These are phyloP conservation scores for Hypericum androsaemum DNA, from an alignment of 345 rosid species.

Conservation along the genomic window DNA sequence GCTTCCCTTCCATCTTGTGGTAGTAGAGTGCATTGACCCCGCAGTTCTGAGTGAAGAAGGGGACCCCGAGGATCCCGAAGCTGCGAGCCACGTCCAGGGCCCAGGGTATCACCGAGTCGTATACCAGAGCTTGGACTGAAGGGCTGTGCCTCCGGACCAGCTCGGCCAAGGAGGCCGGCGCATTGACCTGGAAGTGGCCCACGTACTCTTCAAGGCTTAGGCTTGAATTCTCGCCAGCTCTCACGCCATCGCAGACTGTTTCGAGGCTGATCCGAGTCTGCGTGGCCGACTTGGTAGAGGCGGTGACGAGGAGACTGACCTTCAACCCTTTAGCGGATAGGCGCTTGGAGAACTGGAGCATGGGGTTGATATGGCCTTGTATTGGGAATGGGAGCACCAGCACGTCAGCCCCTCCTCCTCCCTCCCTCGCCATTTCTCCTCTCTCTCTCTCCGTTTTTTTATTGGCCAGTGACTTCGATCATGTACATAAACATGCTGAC, in stretches of 20 bases:
- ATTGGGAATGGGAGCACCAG: constrained; percentile 15
- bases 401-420: no score
- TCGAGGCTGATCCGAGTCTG: constrained; percentile 18
- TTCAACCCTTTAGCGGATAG: constrained; percentile 20
- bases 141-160: constrained; percentile 8
- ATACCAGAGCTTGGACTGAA: constrained; percentile 18
- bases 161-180: constrained; percentile 21
- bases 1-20: constrained; percentile 9
- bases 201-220: constrained; percentile 16
- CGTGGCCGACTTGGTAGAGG: constrained; percentile 11
- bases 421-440: no score
- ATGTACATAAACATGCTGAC: no score
- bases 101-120: constrained; percentile 41
- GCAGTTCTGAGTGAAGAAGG: constrained; percentile 28
- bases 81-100: constrained; percentile 23
- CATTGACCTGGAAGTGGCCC: constrained; percentile 11
- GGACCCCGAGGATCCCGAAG: constrained; percentile 16
- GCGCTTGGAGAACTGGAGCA: constrained; percentile 24
- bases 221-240: constrained; percentile 21
- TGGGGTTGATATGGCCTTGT: constrained; percentile 29
- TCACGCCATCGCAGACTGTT: constrained; percentile 22
- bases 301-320: constrained; percentile 13
- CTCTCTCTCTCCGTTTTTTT: no score
- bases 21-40: constrained; percentile 15
- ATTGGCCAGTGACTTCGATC: no score